These are phyloP conservation scores for Podospora bellae-mahoneyi DNA, from an alignment of 495 filamentous ascomycete species.

Conservation along the genomic window DNA sequence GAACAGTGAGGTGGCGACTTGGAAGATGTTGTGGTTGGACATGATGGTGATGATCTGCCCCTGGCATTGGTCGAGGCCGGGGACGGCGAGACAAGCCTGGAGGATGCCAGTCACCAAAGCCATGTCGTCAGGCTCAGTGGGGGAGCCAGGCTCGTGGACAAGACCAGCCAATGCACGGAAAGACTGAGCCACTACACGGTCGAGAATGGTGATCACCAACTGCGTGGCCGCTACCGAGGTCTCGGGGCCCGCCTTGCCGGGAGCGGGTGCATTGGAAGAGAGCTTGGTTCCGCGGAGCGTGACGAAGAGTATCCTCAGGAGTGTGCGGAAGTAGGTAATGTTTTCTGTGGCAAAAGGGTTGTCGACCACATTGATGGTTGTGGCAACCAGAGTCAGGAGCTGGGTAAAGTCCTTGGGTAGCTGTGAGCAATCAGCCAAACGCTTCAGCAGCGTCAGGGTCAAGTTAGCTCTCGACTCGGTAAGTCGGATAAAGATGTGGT, in stretches of 20 bases:
- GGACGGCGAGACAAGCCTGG: conserved; percentile 74
- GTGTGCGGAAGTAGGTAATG: conserved; percentile 71
- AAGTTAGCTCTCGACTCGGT: conserved; percentile 70
- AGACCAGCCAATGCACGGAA: conserved; percentile 73
- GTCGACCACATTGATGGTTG: conserved; percentile 59
- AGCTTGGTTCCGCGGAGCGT: conserved; percentile 57
- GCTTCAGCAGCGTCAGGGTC: conserved; percentile 70
- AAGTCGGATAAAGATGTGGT: conserved; percentile 68
- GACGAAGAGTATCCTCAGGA: conserved; percentile 83
- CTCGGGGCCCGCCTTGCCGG: conserved; percentile 25
- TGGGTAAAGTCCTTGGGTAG: conserved; percentile 56
- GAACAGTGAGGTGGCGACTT: conserved; percentile 81
- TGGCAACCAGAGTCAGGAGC: conserved; percentile 64
- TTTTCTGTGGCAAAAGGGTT: conserved; percentile 61
- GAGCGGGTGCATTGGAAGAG: conserved; percentile 23
- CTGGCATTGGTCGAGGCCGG: conserved; percentile 57
- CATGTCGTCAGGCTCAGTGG: conserved; percentile 65
- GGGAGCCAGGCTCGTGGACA: conserved; percentile 57
- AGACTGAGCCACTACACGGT: conserved; percentile 72
- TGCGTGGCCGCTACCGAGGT: conserved; percentile 42
- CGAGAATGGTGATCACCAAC: conserved; percentile 67
- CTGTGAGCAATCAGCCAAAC: conserved; percentile 62
- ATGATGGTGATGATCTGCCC: conserved; percentile 64
- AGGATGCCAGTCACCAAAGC: conserved; percentile 85
- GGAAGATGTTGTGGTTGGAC: conserved; percentile 63